Evolutionary conservation across 1,284 basidiomycete species (phyloP).

Genomic region (Porodaedalea pini): DNA sequence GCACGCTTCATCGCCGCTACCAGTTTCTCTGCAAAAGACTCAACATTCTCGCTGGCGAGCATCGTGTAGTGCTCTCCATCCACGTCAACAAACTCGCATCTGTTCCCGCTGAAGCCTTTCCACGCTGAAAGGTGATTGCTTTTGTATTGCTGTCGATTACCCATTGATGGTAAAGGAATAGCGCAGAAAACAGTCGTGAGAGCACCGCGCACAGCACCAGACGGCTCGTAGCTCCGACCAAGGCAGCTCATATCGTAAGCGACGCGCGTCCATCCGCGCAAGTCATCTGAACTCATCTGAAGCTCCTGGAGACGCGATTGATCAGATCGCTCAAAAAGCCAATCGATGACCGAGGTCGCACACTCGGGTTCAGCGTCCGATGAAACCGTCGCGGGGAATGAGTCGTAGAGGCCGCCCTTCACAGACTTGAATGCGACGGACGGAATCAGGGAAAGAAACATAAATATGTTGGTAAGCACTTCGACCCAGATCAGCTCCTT

Average conservation of each 20-base stretch:
- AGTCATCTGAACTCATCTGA: conserved; percentile 27
- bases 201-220: conserved; percentile 25
- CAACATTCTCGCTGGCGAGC: no score
- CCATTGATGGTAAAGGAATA: conserved; percentile 30
- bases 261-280: conserved; percentile 31
- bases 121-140: conserved; percentile 27
- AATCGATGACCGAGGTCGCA: conserved; percentile 25
- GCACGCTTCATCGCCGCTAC: no score
- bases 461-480: conserved; percentile 35
- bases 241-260: conserved; percentile 29
- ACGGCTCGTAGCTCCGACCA: conserved; percentile 29
- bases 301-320: conserved; percentile 28
- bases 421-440: conserved; percentile 21
- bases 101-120: conserved; percentile 27
- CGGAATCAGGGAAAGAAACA: conserved; percentile 32
- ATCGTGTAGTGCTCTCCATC: no score
- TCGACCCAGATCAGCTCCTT: conserved; percentile 40
- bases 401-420: conserved; percentile 17
- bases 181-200: conserved; percentile 32
- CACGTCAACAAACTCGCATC: no score
- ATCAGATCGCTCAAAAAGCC: conserved; percentile 28
- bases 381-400: conserved; percentile 24
- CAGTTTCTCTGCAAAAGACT: no score
- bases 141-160: conserved; percentile 33
- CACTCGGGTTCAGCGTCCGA: conserved; percentile 25